These are phyloP conservation scores for Starmerella sp. DNA, from an alignment of 805 yeast species.

Conservation along the genomic window DNA sequence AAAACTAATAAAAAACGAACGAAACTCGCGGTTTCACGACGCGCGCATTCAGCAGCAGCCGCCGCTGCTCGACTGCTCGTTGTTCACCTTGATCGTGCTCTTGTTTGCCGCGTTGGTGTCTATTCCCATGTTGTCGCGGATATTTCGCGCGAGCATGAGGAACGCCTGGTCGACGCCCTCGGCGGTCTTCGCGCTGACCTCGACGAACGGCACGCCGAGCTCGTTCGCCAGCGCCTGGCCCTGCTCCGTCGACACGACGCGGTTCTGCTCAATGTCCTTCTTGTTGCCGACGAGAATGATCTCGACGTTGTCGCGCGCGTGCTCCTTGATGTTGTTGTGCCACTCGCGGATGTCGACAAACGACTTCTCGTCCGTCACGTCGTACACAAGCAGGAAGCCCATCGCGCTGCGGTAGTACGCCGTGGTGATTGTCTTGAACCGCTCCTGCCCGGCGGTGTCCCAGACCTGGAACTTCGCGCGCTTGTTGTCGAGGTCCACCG, in stretches of 20 bases:
- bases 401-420: constrained; percentile 98
- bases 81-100: constrained; percentile 26
- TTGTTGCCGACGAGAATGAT: constrained; percentile 91
- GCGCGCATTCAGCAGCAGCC: constrained; percentile 23
- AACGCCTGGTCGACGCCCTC: constrained; percentile 86
- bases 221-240: constrained; percentile 82
- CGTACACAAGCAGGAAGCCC: constrained; percentile 93
- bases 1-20: neutral
- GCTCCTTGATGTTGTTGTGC: constrained; percentile 92
- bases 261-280: constrained; percentile 76
- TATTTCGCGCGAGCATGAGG: constrained; percentile 74
- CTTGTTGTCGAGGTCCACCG: constrained; percentile 86
- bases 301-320: constrained; percentile 93
- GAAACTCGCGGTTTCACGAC: neutral
- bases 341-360: constrained; percentile 88
- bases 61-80: constrained; percentile 20
- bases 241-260: constrained; percentile 81
- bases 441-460: constrained; percentile 99
- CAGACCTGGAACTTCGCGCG: constrained; percentile 90
- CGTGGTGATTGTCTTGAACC: constrained; percentile 94
- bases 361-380: constrained; percentile 93
- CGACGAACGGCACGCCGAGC: constrained; percentile 81
- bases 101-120: constrained; percentile 28
- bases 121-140: constrained; percentile 61
- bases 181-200: constrained; percentile 91